A percentile compares a stretch with the other conserved stretches of the same genome.
Conservation (phyloP, 2,329 filamentous ascomycete genomes). For the Helminthosporium solani region DNA sequence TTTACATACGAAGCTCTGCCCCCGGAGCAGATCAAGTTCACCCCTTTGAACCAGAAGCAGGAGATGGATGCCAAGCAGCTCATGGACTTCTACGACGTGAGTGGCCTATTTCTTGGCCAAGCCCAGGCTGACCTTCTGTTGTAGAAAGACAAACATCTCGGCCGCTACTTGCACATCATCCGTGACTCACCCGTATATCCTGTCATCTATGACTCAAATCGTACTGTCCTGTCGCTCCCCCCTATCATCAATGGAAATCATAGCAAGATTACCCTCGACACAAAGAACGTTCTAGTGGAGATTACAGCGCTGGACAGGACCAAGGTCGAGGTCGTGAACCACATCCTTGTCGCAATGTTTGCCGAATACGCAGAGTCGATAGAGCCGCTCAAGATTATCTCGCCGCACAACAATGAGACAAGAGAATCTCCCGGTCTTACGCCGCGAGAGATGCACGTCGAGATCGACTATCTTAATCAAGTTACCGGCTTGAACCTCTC, state of each 20-base stretch:
- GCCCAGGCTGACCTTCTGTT: conserved; percentile 19
- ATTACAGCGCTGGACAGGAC: conserved; percentile 95
- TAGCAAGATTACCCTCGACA: conserved; percentile 91
- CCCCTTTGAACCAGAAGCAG: conserved; percentile 86
- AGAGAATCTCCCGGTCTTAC: conserved; percentile 78
- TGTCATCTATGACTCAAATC: conserved; percentile 88
- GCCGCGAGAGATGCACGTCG: conserved; percentile 75
- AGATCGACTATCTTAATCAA: conserved; percentile 90
- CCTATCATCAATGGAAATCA: conserved; percentile 98
- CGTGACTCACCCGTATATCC: conserved; percentile 91
- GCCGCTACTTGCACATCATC: conserved; percentile 91
- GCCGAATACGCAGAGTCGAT: conserved; percentile 90
- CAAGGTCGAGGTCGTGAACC: conserved; percentile 92
- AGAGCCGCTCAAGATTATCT: conserved; percentile 89
- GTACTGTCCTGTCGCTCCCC: conserved; percentile 85
- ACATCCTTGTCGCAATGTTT: conserved; percentile 98
- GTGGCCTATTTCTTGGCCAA: conserved; percentile 5
- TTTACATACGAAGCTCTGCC: conserved; percentile 94
- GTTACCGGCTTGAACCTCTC: conserved; percentile 82
- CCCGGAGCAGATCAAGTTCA: conserved; percentile 90
- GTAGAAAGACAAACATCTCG: conserved; percentile 85
- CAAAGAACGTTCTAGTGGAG: conserved; percentile 94
- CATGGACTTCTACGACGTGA: conserved; percentile 84
- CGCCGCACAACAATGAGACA: conserved; percentile 83
- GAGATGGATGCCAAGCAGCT: conserved; percentile 84